phyloP scores from a whole-genome alignment of 163 green algal genomes.

The Scenedesmus sp. region DNA sequence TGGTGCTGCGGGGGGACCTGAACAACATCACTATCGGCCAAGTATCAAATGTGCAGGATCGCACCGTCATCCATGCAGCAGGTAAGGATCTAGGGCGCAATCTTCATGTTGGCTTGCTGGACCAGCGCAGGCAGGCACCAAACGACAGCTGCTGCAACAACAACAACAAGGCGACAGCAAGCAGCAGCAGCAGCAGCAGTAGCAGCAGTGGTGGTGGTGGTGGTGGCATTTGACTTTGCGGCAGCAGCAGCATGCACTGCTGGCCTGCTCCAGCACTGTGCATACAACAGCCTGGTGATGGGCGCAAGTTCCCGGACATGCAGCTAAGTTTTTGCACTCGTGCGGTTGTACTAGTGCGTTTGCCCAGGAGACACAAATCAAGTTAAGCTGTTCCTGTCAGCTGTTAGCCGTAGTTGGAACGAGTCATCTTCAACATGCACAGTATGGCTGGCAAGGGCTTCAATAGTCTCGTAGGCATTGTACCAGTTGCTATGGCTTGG shows the following conservation, averaged over 20 bases:
- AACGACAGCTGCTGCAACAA: too few relatives aligned
- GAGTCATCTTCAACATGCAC: too few relatives aligned
- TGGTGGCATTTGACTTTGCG: neutral
- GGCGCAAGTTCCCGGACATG: neutral
- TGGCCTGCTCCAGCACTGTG: neutral
- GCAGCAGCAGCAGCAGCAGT: constrained; percentile 1
- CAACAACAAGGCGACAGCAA: too few relatives aligned
- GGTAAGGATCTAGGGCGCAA: constrained; percentile 59
- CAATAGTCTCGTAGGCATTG: neutral
- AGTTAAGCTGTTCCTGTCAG: too few relatives aligned
- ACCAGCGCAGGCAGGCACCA: neutral
- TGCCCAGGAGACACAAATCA: too few relatives aligned
- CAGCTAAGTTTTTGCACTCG: too few relatives aligned
- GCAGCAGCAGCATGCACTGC: neutral
- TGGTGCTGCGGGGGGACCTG: constrained; percentile 95
- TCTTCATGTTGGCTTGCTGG: neutral
- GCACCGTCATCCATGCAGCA: constrained; percentile 93
- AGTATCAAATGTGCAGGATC: constrained; percentile 88
- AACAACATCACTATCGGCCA: constrained; percentile 91
- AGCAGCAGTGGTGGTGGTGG: neutral
- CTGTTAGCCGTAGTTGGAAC: too few relatives aligned
- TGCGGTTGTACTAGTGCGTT: too few relatives aligned
- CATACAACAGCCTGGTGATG: neutral
- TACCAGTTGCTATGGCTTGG: neutral
- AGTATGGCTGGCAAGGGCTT: too few relatives aligned